Base-by-base conservation (phyloP, 306 rosid species). In the Notholithocarpus densiflorus region DNA sequence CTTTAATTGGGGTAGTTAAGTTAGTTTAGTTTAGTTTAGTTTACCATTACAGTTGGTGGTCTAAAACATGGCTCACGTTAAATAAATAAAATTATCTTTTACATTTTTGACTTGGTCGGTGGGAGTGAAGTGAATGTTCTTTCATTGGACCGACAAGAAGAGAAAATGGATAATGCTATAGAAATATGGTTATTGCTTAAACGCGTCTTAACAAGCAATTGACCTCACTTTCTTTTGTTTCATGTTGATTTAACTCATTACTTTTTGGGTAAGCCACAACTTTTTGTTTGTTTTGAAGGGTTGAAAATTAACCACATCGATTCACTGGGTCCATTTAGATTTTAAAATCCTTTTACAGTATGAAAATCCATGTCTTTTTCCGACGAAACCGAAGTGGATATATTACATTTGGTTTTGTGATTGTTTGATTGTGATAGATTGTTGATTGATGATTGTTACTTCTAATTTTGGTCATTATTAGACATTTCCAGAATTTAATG, bases 1-100 rank as follows among this genome's bases (percentile, higher is more conserved):
- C 80, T 26, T 5, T 18, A 52, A 53, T 76, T 45, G 57, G 59
- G 53, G 69, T 32, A 37, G 59, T 77, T 77, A 21, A 54, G 65
- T 77, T 77, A n/a, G 57, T 71, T 77, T 77, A 34, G 37, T 71
- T 77, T 77, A 34, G 37, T 53, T 77, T 77, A n/a, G 57, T 71
- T 57, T 56, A 71, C 51, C 17, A 48, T n/a, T 43, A 56, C 76
- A 11, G 61, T 56, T 78, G 71, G 68, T 43, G 29, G 37, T 71
- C 43, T 27, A 69, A 40, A 40, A 77, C 27, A 11, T 3, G 32
- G 20, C 53, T 65, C 26, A 51, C 34, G 32, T 65, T 19, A 19
- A 20, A 5, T 15, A 4, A 24, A 0, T 15, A 40, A 40, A 40
- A 40, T 40, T 40, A 40, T 40, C 14, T 17, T 13, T 26, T 24